Evolutionary conservation across 176 grass and related monocot genomes (phyloP), one percentile per base, ranked within the genome.

Genomic region (Raddia guianensis): DNA sequence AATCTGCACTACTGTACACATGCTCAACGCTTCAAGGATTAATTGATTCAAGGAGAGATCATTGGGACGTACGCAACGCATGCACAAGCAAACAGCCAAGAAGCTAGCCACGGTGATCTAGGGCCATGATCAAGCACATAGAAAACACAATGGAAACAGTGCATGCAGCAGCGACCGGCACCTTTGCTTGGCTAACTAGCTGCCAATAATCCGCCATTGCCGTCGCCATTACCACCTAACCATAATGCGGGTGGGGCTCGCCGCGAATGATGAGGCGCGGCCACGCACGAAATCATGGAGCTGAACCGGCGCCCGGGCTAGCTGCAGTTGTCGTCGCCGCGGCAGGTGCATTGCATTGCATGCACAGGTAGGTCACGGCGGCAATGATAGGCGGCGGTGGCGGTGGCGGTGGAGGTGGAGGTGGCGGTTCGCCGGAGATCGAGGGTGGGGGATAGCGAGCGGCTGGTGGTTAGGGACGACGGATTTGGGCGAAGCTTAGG

Each of bases 401-500:
- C 15, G 34, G 12, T 12, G 53, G 11, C 62, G 49, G 44, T 48
- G 72, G 27, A 35, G 42, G 63, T 12, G 53, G 11, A 49, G 49
- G 44, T 48, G 72, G 27, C 56, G 2, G n/a, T 47, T 5, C 56
- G 16, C 50, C 67, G 55, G 53, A 51, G 27, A 27, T 27, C 27
- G 27, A 27, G 27, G 27, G 27, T 27, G 27, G 27, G 27, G 27
- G 27, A 27, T 27, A 27, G 49, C 12, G 46, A 62, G 77, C 54
- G 55, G 77, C 63, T 89, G 77, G 70, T 84, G 47, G 82, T 85
- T 73, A 83, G 67, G 33, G 50, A 44, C 7, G 50, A 44, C 7
- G 40, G 70, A 68, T 89, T 89, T 76, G 87, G 85, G 72, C 81
- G 55, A 77, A 71, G 65, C 71, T 58, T 68, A 85, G 85, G 82